phyloP scores from a whole-genome alignment of 2,329 filamentous ascomycete genomes.

The Penicillium sp. region DNA sequence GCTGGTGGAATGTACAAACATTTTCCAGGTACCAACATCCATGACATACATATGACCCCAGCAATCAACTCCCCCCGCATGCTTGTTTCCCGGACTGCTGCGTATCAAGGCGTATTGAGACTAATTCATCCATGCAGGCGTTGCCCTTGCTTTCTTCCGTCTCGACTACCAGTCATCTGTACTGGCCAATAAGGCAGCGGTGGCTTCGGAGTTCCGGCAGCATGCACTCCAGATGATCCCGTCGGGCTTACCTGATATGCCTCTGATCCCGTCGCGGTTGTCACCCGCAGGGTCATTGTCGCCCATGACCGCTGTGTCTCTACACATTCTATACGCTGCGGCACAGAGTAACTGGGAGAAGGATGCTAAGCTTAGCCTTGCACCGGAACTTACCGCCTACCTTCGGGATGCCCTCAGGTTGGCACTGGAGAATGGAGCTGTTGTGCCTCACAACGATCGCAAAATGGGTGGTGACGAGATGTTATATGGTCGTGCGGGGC shows the following conservation, averaged over 20 bases:
- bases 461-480: conserved; percentile 42
- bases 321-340: conserved; percentile 31
- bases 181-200: conserved; percentile 17
- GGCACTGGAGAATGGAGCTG: conserved; percentile 33
- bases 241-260: conserved; percentile 25
- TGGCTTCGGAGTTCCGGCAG: conserved; percentile 28
- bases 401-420: conserved; percentile 32
- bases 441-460: conserved; percentile 28
- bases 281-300: conserved; percentile 39
- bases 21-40: conserved; percentile 31
- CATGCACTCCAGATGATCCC: conserved; percentile 34
- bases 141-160: conserved; percentile 42
- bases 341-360: conserved; percentile 13
- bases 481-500: conserved; percentile 42
- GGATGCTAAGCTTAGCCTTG: conserved; percentile 16
- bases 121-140: conserved; percentile 29
- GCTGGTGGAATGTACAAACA: conserved; percentile 35
- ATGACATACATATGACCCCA: not conserved
- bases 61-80: not conserved
- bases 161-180: conserved; percentile 38
- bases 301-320: conserved; percentile 30
- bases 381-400: conserved; percentile 31
- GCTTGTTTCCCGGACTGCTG: not conserved
- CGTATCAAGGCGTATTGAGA: not conserved
- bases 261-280: conserved; percentile 31